Base-by-base conservation (phyloP, 352 stramenopile genomes). In the Globisporangium uncinulatum region DNA sequence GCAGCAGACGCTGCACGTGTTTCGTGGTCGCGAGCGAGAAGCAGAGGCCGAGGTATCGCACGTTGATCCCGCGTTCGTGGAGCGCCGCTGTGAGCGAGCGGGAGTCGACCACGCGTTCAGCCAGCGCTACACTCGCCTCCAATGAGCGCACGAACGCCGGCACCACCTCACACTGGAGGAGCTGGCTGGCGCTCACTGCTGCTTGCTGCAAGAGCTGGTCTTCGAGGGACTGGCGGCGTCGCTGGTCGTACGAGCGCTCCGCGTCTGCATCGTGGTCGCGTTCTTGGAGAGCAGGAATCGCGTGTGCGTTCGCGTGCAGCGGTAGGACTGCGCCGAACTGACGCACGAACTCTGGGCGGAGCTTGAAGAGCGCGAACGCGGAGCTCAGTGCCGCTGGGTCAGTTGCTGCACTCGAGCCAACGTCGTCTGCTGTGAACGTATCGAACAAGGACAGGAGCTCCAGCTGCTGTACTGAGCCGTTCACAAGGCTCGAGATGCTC, bases 11-110 rank as follows among this genome's bases (percentile, higher is more conserved):
- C 24, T 69, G 74, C 29, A 71, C 57, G 53, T 89, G 71, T n/a
- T 75, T 71, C 4, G 67, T 24, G 6, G 58, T 79, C 10, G 73
- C 65, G 9, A 76, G 34, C 10, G 83, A 70, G 53, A 72, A 92
- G 55, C 80, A 86, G 11, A 65, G 67, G 3, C 79, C 76, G 8
- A 92, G 56, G 19, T 83, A 83, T 2, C 73, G 63, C 9, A 74
- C 56, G 49, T 89, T 89, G 32, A 92, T 77, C 0, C 81, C 81
- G 20, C 71, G 67, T 20, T 44, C 52, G 51, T 92, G 79, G 4
- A 88, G 42, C 7, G 70, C 66, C 6, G 52, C 41, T 8, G 65
- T 81, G 17, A 92, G 31, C 8, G 78, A 69, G 11, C 20, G 53
- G 20, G 65, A 81, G 48, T 87, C 77, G 49, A 70, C 8, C 15